Evolutionary conservation across 495 filamentous ascomycete species (phyloP).

Genomic region (Niebla homalea): DNA sequence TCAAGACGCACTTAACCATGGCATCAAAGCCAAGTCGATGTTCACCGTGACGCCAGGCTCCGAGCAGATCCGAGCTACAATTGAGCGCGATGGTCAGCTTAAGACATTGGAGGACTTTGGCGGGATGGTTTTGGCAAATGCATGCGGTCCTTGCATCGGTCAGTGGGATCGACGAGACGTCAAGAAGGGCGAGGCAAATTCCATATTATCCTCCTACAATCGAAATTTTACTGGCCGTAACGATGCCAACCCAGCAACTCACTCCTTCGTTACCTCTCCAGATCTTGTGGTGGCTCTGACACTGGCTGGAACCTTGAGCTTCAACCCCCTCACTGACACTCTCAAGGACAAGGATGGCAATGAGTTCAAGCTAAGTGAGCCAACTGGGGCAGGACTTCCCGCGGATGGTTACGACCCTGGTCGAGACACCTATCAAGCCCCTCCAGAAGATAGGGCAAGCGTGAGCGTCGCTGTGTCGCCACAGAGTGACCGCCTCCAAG

Average conservation of each 20-base stretch:
- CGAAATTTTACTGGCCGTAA: conserved; percentile 99
- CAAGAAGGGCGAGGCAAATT: conserved; percentile 94
- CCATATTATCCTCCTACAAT: conserved; percentile 93
- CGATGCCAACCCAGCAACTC: conserved; percentile 96
- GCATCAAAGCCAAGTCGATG: conserved; percentile 81
- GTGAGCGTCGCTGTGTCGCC: conserved; percentile 80
- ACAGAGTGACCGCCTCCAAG: conserved; percentile 81
- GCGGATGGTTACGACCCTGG: conserved; percentile 79
- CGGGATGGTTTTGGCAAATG: conserved; percentile 91
- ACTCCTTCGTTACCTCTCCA: conserved; percentile 97
- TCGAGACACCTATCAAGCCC: conserved; percentile 92
- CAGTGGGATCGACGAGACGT: conserved; percentile 95
- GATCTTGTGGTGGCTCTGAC: conserved; percentile 81
- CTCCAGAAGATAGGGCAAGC: conserved; percentile 59
- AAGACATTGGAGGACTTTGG: conserved; percentile 96
- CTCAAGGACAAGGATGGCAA: conserved; percentile 97
- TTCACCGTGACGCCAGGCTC: conserved; percentile 96
- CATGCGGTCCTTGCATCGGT: conserved; percentile 69
- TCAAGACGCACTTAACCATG: conserved; percentile 84
- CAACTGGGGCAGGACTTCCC: conserved; percentile 74
- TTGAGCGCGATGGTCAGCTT: conserved; percentile 88
- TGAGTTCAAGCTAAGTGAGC: conserved; percentile 73
- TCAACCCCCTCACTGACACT: conserved; percentile 91
- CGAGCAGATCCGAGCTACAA: conserved; percentile 95
- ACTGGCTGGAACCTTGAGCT: conserved; percentile 80